Percentiles rank a stretch among this genome's conserved stretches.
phyloP scores from a whole-genome alignment of 106 monocot genomes.

The Dioscorea zingiberensis region DNA sequence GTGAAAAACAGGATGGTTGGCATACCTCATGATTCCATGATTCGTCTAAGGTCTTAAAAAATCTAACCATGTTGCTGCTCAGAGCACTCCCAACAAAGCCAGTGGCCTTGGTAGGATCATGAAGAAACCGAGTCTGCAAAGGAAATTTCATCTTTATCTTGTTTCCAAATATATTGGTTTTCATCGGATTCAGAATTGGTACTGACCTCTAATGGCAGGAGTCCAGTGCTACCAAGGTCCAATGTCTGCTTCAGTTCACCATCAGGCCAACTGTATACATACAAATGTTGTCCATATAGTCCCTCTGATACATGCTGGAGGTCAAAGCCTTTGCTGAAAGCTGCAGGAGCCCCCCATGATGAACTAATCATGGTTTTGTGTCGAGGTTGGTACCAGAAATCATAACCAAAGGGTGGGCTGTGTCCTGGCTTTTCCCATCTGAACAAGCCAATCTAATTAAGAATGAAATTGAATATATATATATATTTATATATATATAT shows the following conservation, averaged over 20 bases:
- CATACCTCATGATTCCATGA: conserved; percentile 85
- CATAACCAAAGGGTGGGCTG: conserved; percentile 85
- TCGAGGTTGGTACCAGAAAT: conserved; percentile 97
- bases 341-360: conserved; percentile 93
- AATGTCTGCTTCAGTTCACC: conserved; percentile 91
- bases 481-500: too few species aligned
- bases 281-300: conserved; percentile 78
- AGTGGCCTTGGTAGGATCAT: conserved; percentile 83
- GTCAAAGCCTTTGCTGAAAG: conserved; percentile 77
- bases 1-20: neutral
- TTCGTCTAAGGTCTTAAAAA: conserved; percentile 72
- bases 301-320: conserved; percentile 79
- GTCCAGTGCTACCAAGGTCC: conserved; percentile 74
- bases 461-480: too few species aligned
- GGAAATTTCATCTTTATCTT: neutral
- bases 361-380: conserved; percentile 97
- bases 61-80: conserved; percentile 89
- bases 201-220: conserved; percentile 88
- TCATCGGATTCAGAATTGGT: neutral
- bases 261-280: conserved; percentile 91
- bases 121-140: conserved; percentile 79
- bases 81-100: conserved; percentile 91
- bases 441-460: too few species aligned
- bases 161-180: neutral
- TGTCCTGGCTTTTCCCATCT: conserved; percentile 99